phyloP scores from a whole-genome alignment of 805 yeast species.

The Ogataea naganishii region DNA sequence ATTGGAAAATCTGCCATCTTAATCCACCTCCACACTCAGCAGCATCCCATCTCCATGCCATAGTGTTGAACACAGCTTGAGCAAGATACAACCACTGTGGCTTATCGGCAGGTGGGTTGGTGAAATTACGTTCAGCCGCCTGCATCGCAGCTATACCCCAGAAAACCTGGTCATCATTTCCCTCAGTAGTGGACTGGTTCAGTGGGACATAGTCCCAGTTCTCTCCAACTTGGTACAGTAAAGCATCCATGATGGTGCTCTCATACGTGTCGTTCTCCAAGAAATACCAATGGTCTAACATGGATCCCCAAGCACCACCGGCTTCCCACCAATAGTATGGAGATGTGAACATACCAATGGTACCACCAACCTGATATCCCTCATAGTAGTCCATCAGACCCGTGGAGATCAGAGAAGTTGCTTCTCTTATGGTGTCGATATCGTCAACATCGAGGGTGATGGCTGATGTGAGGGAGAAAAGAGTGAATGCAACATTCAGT shows the following conservation, averaged over 20 bases:
- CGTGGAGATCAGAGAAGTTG: slow-evolving; percentile 39
- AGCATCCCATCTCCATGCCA: slow-evolving; percentile 84
- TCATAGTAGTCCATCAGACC: slow-evolving; percentile 68
- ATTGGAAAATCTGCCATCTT: slow-evolving; percentile 92
- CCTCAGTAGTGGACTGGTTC: slow-evolving; percentile 87
- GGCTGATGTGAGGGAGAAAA: slow-evolving; percentile 6
- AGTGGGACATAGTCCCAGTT: slow-evolving; percentile 75
- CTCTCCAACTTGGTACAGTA: slow-evolving; percentile 66
- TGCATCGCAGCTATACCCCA: slow-evolving; percentile 94
- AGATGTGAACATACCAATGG: slow-evolving; percentile 75
- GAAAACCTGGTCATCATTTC: slow-evolving; percentile 96
- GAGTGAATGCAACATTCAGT: too few relatives aligned
- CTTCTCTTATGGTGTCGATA: slow-evolving; percentile 38
- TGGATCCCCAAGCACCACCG: slow-evolving; percentile 88
- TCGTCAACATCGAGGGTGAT: slow-evolving; percentile 29
- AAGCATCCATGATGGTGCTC: slow-evolving; percentile 46
- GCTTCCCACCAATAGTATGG: slow-evolving; percentile 99
- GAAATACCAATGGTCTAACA: slow-evolving; percentile 70
- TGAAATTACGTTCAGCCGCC: slow-evolving; percentile 84
- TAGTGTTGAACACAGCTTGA: slow-evolving; percentile 85
- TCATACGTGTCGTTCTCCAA: slow-evolving; percentile 65
- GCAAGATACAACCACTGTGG: slow-evolving; percentile 80
- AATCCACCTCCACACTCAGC: slow-evolving; percentile 76
- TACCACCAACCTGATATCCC: slow-evolving; percentile 58
- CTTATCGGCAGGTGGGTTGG: slow-evolving; percentile 50